Percentiles rank a stretch among this genome's conserved stretches.
These are phyloP conservation scores for Candida nonsorbophila DNA, from an alignment of 805 yeast species.

Conservation along the genomic window DNA sequence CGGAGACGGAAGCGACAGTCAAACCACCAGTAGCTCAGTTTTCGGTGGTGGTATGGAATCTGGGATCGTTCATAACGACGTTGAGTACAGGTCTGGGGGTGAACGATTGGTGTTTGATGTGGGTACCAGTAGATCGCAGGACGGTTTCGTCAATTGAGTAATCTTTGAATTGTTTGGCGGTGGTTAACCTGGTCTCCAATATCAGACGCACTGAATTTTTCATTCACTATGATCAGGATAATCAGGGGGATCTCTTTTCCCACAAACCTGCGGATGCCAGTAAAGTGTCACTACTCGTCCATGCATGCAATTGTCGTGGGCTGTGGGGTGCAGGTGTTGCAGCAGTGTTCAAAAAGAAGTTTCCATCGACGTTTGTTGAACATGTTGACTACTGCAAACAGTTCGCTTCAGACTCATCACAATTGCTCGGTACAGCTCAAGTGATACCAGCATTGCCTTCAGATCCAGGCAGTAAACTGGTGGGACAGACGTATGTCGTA, in stretches of 20 bases:
- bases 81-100: slow-evolving; percentile 23
- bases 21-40: slow-evolving; percentile 6
- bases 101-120: slow-evolving; percentile 12
- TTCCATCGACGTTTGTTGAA: slow-evolving; percentile 49
- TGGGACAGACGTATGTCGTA: slow-evolving; percentile 34
- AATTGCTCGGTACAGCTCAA: slow-evolving; percentile 52
- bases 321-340: slow-evolving; percentile 88
- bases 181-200: too few relatives aligned
- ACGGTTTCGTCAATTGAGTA: background rate
- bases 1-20: slow-evolving; percentile 1
- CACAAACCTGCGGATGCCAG: slow-evolving; percentile 19
- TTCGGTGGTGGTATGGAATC: slow-evolving; percentile 31
- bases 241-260: slow-evolving; percentile 55
- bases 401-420: slow-evolving; percentile 10
- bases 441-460: slow-evolving; percentile 29
- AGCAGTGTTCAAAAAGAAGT: slow-evolving; percentile 44
- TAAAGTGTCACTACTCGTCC: slow-evolving; percentile 48
- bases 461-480: slow-evolving; percentile 26
- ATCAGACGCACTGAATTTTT: too few relatives aligned
- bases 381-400: slow-evolving; percentile 43
- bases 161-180: background rate
- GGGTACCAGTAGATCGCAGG: too few relatives aligned
- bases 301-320: slow-evolving; percentile 77
- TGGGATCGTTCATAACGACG: slow-evolving; percentile 21
- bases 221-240: slow-evolving; percentile 31